Conservation (phyloP, 1,139 yeast species). For the Candida frijolesensis region DNA sequence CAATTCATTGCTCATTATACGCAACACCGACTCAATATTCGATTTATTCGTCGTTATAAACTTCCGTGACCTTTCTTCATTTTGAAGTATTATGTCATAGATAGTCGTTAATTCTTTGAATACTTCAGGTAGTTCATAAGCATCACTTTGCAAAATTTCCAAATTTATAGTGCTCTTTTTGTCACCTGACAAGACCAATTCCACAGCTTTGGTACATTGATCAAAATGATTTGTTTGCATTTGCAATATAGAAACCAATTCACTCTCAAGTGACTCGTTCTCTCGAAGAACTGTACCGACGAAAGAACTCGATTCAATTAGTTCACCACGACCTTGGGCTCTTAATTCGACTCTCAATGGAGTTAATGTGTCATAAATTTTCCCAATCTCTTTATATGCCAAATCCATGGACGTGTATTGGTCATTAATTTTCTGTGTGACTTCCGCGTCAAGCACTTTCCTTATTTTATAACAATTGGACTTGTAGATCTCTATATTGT, state of each 20-base stretch:
- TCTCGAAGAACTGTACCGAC: conserved; percentile 33
- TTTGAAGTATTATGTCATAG: conserved; percentile 39
- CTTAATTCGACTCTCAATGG: conserved; percentile 23
- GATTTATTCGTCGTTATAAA: conserved; percentile 20
- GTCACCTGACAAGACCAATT: conserved; percentile 14
- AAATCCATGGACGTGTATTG: conserved; percentile 20
- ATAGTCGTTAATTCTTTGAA: conserved; percentile 33
- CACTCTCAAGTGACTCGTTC: conserved; percentile 61
- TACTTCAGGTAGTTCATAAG: conserved; percentile 36
- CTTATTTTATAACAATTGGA: conserved; percentile 29
- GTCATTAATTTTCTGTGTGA: conserved; percentile 18
- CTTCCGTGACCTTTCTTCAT: conserved; percentile 36
- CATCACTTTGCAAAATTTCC: conserved; percentile 37
- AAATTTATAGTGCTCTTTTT: conserved; percentile 21
- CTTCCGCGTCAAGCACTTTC: conserved; percentile 22
- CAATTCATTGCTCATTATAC: conserved; percentile 20
- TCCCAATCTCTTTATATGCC: conserved; percentile 20
- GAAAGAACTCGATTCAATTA: conserved; percentile 19
- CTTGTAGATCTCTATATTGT: conserved; percentile 31
- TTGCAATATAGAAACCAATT: conserved; percentile 67
- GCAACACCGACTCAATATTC: conserved; percentile 20
- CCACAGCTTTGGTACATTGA: conserved; percentile 56
- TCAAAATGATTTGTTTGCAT: conserved; percentile 83
- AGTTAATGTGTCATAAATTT: conserved; percentile 24
- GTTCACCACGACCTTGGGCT: conserved; percentile 12